These are phyloP conservation scores for Mycena rosella DNA, from an alignment of 768 basidiomycete species.

Conservation along the genomic window DNA sequence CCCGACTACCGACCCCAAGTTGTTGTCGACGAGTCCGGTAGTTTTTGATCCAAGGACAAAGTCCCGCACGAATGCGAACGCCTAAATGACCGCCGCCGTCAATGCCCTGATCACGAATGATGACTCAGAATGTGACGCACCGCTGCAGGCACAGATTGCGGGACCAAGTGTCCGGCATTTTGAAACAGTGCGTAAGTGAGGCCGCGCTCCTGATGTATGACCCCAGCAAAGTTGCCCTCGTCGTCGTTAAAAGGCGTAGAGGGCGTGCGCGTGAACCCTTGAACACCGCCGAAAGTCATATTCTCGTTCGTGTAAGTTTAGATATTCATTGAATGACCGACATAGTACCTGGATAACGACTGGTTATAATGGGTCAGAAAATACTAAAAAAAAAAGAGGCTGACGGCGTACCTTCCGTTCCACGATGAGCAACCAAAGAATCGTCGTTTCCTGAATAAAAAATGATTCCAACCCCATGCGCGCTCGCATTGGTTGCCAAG, in stretches of 20 bases:
- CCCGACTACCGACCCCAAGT: conserved; percentile 51
- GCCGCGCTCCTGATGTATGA: conserved; percentile 67
- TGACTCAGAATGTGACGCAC: neutral
- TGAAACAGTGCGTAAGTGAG: conserved; percentile 47
- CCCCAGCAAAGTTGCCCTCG: too few relatives aligned
- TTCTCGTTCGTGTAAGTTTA: conserved; percentile 50
- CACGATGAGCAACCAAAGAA: too few relatives aligned
- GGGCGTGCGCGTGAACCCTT: conserved; percentile 62
- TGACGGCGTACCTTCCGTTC: conserved; percentile 55
- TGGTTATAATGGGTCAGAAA: conserved; percentile 23
- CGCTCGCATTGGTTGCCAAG: too few relatives aligned
- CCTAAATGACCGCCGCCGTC: conserved; percentile 43
- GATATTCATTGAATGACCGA: neutral
- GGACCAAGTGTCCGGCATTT: conserved; percentile 37
- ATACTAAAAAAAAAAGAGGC: conserved; percentile 1
- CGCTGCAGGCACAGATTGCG: conserved; percentile 27
- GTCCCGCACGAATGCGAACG: conserved; percentile 58
- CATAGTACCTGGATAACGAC: conserved; percentile 53
- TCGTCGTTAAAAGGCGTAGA: conserved; percentile 63
- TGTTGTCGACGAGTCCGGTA: conserved; percentile 57
- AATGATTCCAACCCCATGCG: too few relatives aligned
- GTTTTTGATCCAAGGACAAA: conserved; percentile 62
- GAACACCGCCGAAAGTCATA: conserved; percentile 66
- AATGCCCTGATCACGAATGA: neutral
- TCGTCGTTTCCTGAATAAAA: too few relatives aligned